Base-by-base conservation (phyloP, 1,284 basidiomycete genomes). In the Leccinum subrobustum region DNA sequence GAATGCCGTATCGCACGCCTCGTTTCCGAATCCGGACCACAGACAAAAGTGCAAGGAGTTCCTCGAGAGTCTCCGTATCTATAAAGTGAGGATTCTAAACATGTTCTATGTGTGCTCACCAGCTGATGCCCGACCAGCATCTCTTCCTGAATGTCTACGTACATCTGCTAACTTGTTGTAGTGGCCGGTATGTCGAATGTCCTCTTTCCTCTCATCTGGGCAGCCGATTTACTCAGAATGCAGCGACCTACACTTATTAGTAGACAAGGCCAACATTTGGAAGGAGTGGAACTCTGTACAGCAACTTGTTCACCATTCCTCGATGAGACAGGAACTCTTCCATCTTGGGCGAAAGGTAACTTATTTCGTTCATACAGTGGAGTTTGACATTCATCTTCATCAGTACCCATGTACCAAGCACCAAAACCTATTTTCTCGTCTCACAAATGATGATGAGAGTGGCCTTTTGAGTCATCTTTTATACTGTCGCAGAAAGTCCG, bases 81-180 rank as follows among this genome's bases (percentile, higher is more conserved):
- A 71, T 44, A 72, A n/a, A 51, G 70, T 75, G 39, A 62, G 60
- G 25, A n/a, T 31, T 18, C 2, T 5, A 58, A 23, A 11, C n/a
- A 37, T 50, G 5, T 25, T 52, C 56, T 3, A 12, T 7, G 2
- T 23, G 18, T n/a, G 31, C 11, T 29, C 39, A 29, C 42, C 42
- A 29, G 16, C 54, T 70, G 54, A 71, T 56, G 11, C 20, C 4
- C 23, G 20, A 44, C 56, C 55, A 71, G 70, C n/a, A 65, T 57
- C 59, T 75, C 31, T 70, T 71, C 25, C 56, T 71, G 60, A 53
- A 71, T 48, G 66, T 61, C 4, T 75, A 63, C 52, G 44, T 63
- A 20, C 72, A 75, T 57, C 12, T 73, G 18, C 47, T 50, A 23
- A 53, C 11, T 16, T 73, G 70, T 56, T 62, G 56, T 42, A 9